Evolutionary conservation across 352 stramenopile genomes (phyloP), one percentile per base, ranked within the genome.

Genomic region (Phytophthora pluvialis): DNA sequence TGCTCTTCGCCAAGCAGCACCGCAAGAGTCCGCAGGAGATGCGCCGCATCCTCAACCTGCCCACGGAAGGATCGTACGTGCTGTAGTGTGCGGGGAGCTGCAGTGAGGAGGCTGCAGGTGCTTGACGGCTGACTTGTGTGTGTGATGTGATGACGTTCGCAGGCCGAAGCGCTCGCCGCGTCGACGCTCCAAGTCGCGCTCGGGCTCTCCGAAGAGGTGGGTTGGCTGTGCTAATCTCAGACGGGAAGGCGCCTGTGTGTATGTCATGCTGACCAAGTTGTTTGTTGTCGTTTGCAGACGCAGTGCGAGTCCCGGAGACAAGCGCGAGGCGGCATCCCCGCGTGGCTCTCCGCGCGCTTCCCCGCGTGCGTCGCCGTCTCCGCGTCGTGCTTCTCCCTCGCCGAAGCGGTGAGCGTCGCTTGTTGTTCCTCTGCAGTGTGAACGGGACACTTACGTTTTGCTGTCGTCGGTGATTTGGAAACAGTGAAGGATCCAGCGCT

Each of bases 21-120:
- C 81, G 85, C 57, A 93, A 93, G 75, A 93, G 80, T 40, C 85
- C 85, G 2, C 77, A 88, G 1, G 72, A 93, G 54, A 93, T 93
- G 85, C 82, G 85, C 6, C 68, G 68, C 26, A 72, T 76, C 40
- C 44, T 76, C 8, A 72, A 57, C 58, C 13, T 62, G n/a, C 56
- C 67, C 29, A 13, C 38, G 12, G 63, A 66, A 11, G 52, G 49
- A 52, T 68, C 59, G 59, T 64, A 60, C 46, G 58, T 73, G 7
- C 7, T 15, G 12, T 63, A 21, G 21, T 21, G 21, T 21, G 21
- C 21, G 21, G 21, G 21, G 21, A 2, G 21, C 21, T 21, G 44
- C 7, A 32, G 8, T 42, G 6, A 15, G 31, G 31, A 35, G 7
- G 31, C 7, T 26, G 16, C n/a, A 26, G n/a, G 11, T 4, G 29